These are phyloP conservation scores for Lactifluus pinguis DNA, from an alignment of 768 basidiomycete genomes.

Conservation along the genomic window DNA sequence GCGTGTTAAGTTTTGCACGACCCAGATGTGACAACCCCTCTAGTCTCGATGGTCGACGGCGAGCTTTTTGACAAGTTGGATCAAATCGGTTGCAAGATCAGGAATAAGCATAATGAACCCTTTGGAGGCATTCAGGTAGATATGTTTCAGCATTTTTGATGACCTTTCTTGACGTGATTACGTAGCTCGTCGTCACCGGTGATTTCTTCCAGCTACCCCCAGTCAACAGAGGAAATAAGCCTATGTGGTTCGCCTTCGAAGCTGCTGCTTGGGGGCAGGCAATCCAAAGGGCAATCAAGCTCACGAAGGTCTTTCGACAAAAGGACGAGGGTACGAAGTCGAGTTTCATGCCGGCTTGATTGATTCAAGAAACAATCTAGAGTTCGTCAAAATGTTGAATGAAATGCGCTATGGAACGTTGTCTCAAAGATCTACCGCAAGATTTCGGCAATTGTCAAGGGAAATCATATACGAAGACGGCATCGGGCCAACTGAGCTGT, in stretches of 20 bases:
- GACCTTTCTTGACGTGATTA: not conserved
- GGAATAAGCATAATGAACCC: conserved; percentile 48
- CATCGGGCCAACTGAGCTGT: conserved; percentile 88
- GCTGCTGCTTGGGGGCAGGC: conserved; percentile 66
- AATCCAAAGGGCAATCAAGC: conserved; percentile 77
- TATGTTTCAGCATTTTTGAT: not conserved
- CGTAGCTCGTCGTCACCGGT: conserved; percentile 81
- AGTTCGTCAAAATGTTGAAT: conserved; percentile 93
- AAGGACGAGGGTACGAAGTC: conserved; percentile 66
- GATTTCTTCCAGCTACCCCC: conserved; percentile 99
- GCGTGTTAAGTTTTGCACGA: conserved; percentile 11
- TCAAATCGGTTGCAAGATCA: conserved; percentile 52
- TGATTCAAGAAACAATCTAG: conserved; percentile 30
- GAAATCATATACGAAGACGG: conserved; percentile 71
- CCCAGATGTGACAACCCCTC: not conserved
- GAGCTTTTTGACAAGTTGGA: conserved; percentile 88
- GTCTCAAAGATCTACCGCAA: conserved; percentile 50
- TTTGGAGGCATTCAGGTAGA: conserved; percentile 91
- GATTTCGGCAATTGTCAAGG: conserved; percentile 64
- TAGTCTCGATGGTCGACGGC: conserved; percentile 97
- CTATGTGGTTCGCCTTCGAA: conserved; percentile 88
- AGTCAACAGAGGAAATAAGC: conserved; percentile 51
- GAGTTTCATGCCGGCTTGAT: not conserved
- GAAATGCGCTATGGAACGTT: conserved; percentile 93
- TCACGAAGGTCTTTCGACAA: conserved; percentile 94